These are phyloP conservation scores for Macadamia integrifolia DNA, from an alignment of 164 flowering plant species.

Conservation along the genomic window DNA sequence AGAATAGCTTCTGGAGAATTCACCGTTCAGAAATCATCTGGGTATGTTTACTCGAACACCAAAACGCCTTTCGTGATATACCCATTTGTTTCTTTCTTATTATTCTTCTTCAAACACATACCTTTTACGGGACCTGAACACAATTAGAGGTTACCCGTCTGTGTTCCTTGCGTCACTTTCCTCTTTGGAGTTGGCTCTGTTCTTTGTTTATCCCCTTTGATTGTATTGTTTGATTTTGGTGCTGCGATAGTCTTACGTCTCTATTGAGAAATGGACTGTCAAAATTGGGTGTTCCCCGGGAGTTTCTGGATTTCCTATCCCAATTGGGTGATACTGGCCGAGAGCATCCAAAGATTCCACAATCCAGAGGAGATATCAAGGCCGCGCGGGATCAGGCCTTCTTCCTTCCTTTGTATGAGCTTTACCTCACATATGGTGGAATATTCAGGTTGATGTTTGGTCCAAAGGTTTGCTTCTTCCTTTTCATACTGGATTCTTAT, in stretches of 20 bases:
- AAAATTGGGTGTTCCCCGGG: constrained; percentile 53
- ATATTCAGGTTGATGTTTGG: constrained; percentile 82
- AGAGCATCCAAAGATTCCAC: constrained; percentile 54
- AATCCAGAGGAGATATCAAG: constrained; percentile 67
- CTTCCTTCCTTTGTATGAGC: constrained; percentile 82
- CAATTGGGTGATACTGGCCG: constrained; percentile 24
- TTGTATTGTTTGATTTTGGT: background rate
- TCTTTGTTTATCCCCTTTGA: background rate
- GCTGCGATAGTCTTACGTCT: constrained; percentile 38
- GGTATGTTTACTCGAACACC: constrained; percentile 31
- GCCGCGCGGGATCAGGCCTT: constrained; percentile 71
- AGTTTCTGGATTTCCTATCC: constrained; percentile 43
- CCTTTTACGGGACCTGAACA: background rate
- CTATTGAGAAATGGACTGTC: constrained; percentile 41
- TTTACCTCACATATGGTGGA: constrained; percentile 88
- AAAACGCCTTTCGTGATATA: background rate
- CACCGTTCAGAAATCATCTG: constrained; percentile 61
- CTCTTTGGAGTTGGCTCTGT: constrained; percentile 1
- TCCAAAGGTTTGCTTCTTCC: constrained; percentile 65
- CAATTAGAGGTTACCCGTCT: background rate
- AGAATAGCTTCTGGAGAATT: constrained; percentile 88
- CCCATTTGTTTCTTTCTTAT: background rate
- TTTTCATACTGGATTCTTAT: background rate
- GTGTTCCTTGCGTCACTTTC: background rate
- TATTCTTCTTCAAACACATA: background rate